phyloP scores from a whole-genome alignment of 1,284 basidiomycete genomes.

The Papiliotrema fonsecae region DNA sequence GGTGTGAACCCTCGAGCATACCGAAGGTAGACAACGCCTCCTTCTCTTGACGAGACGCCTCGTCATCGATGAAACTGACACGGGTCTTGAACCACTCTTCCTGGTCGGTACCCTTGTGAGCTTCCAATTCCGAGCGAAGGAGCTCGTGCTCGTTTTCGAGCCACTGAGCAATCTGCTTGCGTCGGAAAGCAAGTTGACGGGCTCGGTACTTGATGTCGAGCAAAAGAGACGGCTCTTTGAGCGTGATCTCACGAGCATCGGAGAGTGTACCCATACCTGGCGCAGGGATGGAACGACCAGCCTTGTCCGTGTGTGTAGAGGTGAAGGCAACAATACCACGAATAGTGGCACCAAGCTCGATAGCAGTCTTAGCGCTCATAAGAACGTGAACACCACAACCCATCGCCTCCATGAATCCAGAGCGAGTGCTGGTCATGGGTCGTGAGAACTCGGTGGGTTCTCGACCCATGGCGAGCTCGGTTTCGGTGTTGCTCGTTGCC shows the following conservation, averaged over 20 bases:
- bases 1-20: conserved; percentile 86
- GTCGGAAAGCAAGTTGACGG: conserved; percentile 87
- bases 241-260: conserved; percentile 70
- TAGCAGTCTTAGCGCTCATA: conserved; percentile 92
- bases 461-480: conserved; percentile 96
- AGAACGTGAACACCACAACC: conserved; percentile 94
- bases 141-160: conserved; percentile 78
- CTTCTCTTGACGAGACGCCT: conserved; percentile 84
- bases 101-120: conserved; percentile 55
- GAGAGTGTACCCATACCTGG: conserved; percentile 85
- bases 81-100: conserved; percentile 68
- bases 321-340: conserved; percentile 92
- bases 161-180: conserved; percentile 90
- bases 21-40: conserved; percentile 84
- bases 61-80: conserved; percentile 76
- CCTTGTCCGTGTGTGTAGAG: conserved; percentile 95
- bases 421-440: conserved; percentile 89
- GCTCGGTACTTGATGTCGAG: conserved; percentile 81
- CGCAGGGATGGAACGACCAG: conserved; percentile 88
- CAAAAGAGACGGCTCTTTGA: conserved; percentile 64
- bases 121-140: conserved; percentile 70
- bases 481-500: conserved; percentile 93
- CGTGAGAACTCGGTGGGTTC: conserved; percentile 98
- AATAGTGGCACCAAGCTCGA: conserved; percentile 89
- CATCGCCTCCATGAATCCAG: conserved; percentile 97